Conservation (phyloP, 495 filamentous ascomycete species). For the Rhypophila decipiens region DNA sequence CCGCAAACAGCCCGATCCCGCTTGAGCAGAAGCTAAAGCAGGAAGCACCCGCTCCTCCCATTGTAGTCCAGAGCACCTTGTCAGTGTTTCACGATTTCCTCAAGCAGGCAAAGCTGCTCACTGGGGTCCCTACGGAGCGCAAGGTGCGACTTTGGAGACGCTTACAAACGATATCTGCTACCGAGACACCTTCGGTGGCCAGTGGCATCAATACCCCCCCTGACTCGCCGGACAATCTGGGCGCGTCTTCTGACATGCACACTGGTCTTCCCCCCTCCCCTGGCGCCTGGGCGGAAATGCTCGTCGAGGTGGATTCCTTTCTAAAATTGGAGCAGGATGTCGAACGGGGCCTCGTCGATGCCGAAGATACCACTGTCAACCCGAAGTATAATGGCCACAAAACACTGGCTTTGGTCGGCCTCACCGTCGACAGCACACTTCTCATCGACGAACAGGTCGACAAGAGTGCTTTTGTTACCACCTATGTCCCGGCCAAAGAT, state of each 20-base stretch:
- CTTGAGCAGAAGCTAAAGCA: conserved; percentile 52
- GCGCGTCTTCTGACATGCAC: conserved; percentile 14
- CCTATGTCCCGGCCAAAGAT: conserved; percentile 34
- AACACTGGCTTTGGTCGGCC: conserved; percentile 55
- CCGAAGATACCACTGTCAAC: conserved; percentile 67
- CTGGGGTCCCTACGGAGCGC: conserved; percentile 55
- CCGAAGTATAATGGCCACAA: conserved; percentile 69
- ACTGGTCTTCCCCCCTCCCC: conserved; percentile 24
- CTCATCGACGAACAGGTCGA: conserved; percentile 72
- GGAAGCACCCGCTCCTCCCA: conserved; percentile 49
- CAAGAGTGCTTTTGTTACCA: conserved; percentile 59
- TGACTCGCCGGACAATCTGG: conserved; percentile 26
- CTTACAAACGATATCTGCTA: conserved; percentile 38
- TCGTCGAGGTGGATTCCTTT: conserved; percentile 70
- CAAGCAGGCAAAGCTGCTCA: conserved; percentile 58
- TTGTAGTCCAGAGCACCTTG: conserved; percentile 62
- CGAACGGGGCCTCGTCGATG: conserved; percentile 63
- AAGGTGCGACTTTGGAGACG: conserved; percentile 81
- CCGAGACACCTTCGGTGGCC: conserved; percentile 15
- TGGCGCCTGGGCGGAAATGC: conserved; percentile 55
- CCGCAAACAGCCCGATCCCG: conserved; percentile 44
- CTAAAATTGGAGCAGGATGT: conserved; percentile 56
- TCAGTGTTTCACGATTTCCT: conserved; percentile 66
- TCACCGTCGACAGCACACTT: conserved; percentile 61
- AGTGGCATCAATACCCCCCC: conserved; percentile 26